Evolutionary conservation across 2,329 filamentous ascomycete genomes (phyloP), one percentile per base, ranked within the genome.

Genomic region (Ophiostoma tasmaniense): DNA sequence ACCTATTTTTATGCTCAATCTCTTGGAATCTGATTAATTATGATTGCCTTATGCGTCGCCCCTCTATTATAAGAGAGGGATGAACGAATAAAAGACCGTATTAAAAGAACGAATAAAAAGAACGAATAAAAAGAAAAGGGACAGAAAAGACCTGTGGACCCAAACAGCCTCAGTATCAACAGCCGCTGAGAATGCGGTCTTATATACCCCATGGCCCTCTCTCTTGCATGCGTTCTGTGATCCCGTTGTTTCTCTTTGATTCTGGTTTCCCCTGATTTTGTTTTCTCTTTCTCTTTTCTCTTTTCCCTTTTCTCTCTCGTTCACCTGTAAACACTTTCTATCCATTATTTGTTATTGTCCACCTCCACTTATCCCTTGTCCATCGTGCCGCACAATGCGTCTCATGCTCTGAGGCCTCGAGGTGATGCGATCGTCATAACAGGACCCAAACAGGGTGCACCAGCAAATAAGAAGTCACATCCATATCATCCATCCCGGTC

Each of bases 121-220:
- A 13, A 39, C 30, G 5, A 39, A 39, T 39, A 39, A 39, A 39
- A 14, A 39, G 11, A 14, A 39, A 14, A 39, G 14, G 37, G 14
- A 39, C 8, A 39, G 37, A 39, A 39, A 22, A 22, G 11, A 22
- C 37, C 52, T 35, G 64, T 66, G 68, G 64, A 59, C 68, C 67
- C 35, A 69, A 70, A 69, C 45, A 42, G 50, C 33, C 8, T n/a
- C 62, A 70, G 71, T 73, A 73, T 73, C 71, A 73, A 69, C 70
- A 73, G 69, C 67, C 71, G 71, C 71, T 69, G 50, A 55, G 50
- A 55, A 55, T 25, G 50, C 69, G 68, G 52, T 70, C 52, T 42
- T 67, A 71, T 69, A 70, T 70, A 68, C 66, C 50, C 59, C 61
- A 35, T 30, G 14, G 35, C 20, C 25, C 25, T 7, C 37, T 45